Evolutionary conservation across 78 protist genomes (phyloP).

Genomic region (Cavenderia fasciculata): DNA sequence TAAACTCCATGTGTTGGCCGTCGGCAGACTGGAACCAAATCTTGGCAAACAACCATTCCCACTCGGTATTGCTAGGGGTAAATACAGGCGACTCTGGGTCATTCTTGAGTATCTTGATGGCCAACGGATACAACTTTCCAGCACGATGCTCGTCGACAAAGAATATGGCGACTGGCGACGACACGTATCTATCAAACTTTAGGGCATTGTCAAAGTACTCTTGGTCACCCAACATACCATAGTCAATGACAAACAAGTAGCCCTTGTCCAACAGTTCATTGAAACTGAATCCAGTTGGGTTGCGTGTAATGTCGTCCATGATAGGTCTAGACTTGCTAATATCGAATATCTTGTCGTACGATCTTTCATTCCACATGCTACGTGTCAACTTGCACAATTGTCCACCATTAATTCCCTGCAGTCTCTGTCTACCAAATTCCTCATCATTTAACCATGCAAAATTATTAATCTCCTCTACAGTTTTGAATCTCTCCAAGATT

Average conservation of each 20-base stretch:
- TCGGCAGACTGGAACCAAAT: slow-evolving; percentile 66
- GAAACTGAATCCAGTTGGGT: background rate
- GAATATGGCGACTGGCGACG: slow-evolving; percentile 17
- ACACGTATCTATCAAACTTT: slow-evolving; percentile 3
- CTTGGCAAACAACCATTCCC: slow-evolving; percentile 39
- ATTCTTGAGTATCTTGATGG: slow-evolving; percentile 17
- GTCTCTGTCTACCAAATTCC: slow-evolving; percentile 53
- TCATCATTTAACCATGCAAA: slow-evolving; percentile 43
- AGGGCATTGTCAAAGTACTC: slow-evolving; percentile 13
- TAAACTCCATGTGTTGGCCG: slow-evolving; percentile 61
- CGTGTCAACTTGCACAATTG: background rate
- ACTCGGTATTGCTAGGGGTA: background rate
- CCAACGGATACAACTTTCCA: slow-evolving; percentile 13
- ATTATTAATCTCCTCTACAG: slow-evolving; percentile 4
- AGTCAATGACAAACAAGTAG: slow-evolving; percentile 6
- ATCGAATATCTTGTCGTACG: background rate
- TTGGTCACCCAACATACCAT: slow-evolving; percentile 16
- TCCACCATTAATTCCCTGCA: slow-evolving; percentile 39
- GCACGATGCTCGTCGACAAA: background rate
- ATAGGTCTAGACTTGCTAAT: background rate
- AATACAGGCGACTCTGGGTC: slow-evolving; percentile 31
- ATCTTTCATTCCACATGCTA: background rate
- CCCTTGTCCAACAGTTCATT: background rate
- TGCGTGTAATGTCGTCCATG: background rate
- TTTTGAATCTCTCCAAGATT: background rate